These are phyloP conservation scores for Telopea speciosissima DNA, from an alignment of 177 flowering plant genomes.

Conservation along the genomic window DNA sequence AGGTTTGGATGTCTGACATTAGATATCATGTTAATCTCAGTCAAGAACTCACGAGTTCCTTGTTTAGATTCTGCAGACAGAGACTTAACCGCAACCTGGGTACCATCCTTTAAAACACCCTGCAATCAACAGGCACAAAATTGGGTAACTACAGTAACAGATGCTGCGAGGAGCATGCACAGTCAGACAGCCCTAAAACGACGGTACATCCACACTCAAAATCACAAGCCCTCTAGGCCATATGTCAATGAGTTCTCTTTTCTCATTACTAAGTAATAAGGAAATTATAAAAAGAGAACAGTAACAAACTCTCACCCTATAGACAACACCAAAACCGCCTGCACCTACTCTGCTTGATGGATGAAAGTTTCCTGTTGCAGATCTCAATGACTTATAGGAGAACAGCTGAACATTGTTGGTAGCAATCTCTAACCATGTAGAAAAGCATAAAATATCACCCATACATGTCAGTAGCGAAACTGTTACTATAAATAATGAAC, in stretches of 20 bases:
- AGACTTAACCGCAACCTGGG: slow-evolving; percentile 61
- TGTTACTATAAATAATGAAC: not conserved
- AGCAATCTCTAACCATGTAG: slow-evolving; percentile 33
- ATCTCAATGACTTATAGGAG: slow-evolving; percentile 54
- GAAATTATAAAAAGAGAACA: not conserved
- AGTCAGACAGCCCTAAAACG: not conserved
- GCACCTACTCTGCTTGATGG: slow-evolving; percentile 56
- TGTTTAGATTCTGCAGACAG: slow-evolving; percentile 80
- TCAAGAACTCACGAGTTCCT: slow-evolving; percentile 66
- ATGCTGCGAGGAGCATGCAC: not conserved
- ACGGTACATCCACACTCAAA: not conserved
- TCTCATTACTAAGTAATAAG: not conserved
- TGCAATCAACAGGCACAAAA: slow-evolving; percentile 20
- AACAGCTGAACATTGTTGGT: slow-evolving; percentile 49
- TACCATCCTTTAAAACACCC: slow-evolving; percentile 67
- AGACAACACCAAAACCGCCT: slow-evolving; percentile 86
- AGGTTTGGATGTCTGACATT: slow-evolving; percentile 70
- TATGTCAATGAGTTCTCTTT: not conserved
- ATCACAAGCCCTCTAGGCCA: not conserved
- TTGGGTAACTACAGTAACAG: not conserved
- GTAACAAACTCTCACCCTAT: slow-evolving; percentile 42
- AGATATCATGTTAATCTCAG: slow-evolving; percentile 71
- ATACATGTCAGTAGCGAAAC: slow-evolving; percentile 3
- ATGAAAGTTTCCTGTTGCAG: slow-evolving; percentile 64
- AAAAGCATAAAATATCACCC: slow-evolving; percentile 6